A percentile compares a stretch with the other conserved stretches of the same genome.
phyloP scores from a whole-genome alignment of 805 yeast genomes.

The Zygosaccharomyces rouxii region DNA sequence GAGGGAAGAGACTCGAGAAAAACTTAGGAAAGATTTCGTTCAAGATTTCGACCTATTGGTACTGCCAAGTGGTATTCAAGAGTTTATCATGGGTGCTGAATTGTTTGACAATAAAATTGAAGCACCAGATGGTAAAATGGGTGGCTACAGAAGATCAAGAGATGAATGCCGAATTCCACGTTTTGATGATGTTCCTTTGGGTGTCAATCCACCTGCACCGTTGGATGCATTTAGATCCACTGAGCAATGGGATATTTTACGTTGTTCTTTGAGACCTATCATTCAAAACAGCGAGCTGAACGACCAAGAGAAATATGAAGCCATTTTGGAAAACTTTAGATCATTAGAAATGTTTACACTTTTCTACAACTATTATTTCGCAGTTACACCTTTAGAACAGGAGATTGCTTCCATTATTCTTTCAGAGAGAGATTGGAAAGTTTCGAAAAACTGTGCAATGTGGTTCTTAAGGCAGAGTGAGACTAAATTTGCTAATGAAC shows the following conservation, averaged over 20 bases:
- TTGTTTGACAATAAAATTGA: constrained; percentile 22
- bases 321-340: constrained; percentile 28
- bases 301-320: constrained; percentile 9
- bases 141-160: constrained; percentile 30
- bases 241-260: constrained; percentile 34
- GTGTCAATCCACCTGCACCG: constrained; percentile 35
- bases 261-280: constrained; percentile 20
- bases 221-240: constrained; percentile 34
- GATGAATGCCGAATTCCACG: constrained; percentile 28
- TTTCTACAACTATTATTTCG: constrained; percentile 44
- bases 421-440: constrained; percentile 39
- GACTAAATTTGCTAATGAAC: constrained; percentile 38
- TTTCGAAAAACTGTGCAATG: constrained; percentile 30
- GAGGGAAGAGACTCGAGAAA: constrained; percentile 9
- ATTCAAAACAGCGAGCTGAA: constrained; percentile 6
- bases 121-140: constrained; percentile 23
- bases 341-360: constrained; percentile 36
- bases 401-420: constrained; percentile 35
- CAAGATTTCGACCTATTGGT: constrained; percentile 22
- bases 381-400: constrained; percentile 41
- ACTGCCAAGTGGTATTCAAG: constrained; percentile 35
- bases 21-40: constrained; percentile 14
- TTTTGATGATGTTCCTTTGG: constrained; percentile 24
- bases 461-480: constrained; percentile 42
- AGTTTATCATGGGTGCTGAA: constrained; percentile 31